Evolutionary conservation across 2,329 filamentous ascomycete genomes (phyloP).

Genomic region (Cladosporium halotolerans): DNA sequence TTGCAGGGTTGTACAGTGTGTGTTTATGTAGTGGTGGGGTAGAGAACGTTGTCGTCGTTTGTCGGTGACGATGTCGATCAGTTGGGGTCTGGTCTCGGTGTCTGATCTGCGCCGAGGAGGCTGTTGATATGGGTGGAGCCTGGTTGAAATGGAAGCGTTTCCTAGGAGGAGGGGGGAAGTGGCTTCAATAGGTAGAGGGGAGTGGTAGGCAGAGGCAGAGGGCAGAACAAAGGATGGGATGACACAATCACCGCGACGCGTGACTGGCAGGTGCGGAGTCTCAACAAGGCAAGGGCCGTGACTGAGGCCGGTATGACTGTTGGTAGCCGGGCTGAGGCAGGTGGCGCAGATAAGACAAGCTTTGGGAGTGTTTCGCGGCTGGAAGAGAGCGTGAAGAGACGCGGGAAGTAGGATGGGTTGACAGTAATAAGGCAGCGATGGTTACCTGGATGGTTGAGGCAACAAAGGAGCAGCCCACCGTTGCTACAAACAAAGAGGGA

Average conservation of each 20-base stretch:
- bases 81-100: neutral
- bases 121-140: neutral
- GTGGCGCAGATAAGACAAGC: conserved; percentile 9
- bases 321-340: neutral
- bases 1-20: neutral
- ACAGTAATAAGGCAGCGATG: too few relatives aligned
- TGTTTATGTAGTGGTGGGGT: neutral
- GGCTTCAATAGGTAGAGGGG: neutral
- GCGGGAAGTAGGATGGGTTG: too few relatives aligned
- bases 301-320: neutral
- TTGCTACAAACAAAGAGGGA: too few relatives aligned
- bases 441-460: too few relatives aligned
- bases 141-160: neutral
- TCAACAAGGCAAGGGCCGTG: conserved; percentile 5
- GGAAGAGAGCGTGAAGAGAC: too few relatives aligned
- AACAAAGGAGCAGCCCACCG: too few relatives aligned
- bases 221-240: conserved; percentile 8
- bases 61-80: neutral
- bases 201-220: neutral
- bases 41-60: neutral
- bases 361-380: neutral
- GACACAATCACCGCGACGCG: conserved; percentile 1
- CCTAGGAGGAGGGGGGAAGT: neutral
- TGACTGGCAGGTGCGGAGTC: conserved; percentile 8
- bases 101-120: conserved; percentile 3